phyloP scores from a whole-genome alignment of 2,329 filamentous ascomycete species.

The Diaporthe citrichinensis region DNA sequence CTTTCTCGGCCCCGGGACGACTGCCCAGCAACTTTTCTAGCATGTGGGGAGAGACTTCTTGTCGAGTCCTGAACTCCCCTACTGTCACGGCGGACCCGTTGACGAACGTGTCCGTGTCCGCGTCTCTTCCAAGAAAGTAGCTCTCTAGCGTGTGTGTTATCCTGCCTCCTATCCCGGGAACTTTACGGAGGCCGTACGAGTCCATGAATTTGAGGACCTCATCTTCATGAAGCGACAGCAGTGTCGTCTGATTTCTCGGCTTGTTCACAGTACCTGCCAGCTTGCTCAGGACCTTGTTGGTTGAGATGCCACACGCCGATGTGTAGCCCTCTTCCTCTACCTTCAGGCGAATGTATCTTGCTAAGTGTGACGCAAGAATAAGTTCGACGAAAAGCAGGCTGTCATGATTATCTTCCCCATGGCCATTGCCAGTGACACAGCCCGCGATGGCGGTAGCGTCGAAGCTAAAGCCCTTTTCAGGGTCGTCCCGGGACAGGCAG shows the following conservation, averaged over 20 bases:
- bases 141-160: conserved; percentile 71
- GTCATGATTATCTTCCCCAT: not conserved
- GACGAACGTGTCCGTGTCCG: conserved; percentile 52
- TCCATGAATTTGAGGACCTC: conserved; percentile 80
- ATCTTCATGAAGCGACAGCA: conserved; percentile 75
- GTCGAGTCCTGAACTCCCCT: conserved; percentile 72
- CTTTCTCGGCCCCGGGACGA: conserved; percentile 75
- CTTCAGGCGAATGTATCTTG: conserved; percentile 77
- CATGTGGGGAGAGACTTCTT: conserved; percentile 72
- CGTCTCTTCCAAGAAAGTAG: conserved; percentile 60
- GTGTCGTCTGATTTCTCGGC: conserved; percentile 87
- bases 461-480: conserved; percentile 84
- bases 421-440: conserved; percentile 56
- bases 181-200: conserved; percentile 79
- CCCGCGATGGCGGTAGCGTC: conserved; percentile 80
- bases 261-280: conserved; percentile 88
- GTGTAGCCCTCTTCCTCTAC: conserved; percentile 88
- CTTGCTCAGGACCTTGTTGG: conserved; percentile 89
- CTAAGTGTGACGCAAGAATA: conserved; percentile 85
- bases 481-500: conserved; percentile 79
- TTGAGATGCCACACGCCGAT: conserved; percentile 88
- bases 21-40: conserved; percentile 80
- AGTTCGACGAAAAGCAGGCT: conserved; percentile 69
- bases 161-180: conserved; percentile 90
- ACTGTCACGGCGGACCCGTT: conserved; percentile 70